Evolutionary conservation across 2,329 filamentous ascomycete genomes (phyloP).

Genomic region (Cytospora piceicola): DNA sequence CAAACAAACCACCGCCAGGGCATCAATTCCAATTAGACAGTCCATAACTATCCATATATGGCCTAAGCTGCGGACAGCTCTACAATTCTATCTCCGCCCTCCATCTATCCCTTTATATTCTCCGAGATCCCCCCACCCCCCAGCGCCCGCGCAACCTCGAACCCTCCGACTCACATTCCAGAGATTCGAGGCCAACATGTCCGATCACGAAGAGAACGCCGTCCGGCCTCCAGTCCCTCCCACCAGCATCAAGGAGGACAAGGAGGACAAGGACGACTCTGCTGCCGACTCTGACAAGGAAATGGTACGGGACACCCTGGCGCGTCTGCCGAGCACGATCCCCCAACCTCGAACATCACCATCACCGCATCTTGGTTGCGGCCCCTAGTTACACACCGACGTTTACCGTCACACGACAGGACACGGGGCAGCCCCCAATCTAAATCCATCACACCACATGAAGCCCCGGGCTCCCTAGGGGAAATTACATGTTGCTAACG

Average conservation of each 20-base stretch:
- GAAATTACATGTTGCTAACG: conserved; percentile 25
- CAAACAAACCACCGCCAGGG: neutral
- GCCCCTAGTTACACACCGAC: conserved; percentile 26
- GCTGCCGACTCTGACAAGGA: conserved; percentile 44
- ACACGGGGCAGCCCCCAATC: conserved; percentile 10
- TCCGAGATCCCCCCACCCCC: neutral
- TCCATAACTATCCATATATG: conserved; percentile 21
- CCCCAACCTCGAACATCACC: conserved; percentile 1
- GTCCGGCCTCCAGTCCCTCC: conserved; percentile 25
- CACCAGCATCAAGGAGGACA: conserved; percentile 30
- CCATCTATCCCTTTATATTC: neutral
- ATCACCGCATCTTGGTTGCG: conserved; percentile 20
- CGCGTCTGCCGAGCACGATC: neutral
- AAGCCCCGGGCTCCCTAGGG: conserved; percentile 7
- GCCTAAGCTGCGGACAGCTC: conserved; percentile 28
- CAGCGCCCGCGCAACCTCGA: conserved; percentile 1
- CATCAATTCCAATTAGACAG: conserved; percentile 11
- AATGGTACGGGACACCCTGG: conserved; percentile 40
- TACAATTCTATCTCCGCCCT: conserved; percentile 4
- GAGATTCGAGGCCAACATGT: conserved; percentile 35
- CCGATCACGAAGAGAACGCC: conserved; percentile 38
- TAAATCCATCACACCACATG: neutral
- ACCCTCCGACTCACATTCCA: neutral
- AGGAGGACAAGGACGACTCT: conserved; percentile 28
- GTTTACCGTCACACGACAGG: conserved; percentile 25